Evolutionary conservation across 257 asterid genomes (phyloP), one percentile per base, ranked within the genome.

Genomic region (Solanum etuberosum): DNA sequence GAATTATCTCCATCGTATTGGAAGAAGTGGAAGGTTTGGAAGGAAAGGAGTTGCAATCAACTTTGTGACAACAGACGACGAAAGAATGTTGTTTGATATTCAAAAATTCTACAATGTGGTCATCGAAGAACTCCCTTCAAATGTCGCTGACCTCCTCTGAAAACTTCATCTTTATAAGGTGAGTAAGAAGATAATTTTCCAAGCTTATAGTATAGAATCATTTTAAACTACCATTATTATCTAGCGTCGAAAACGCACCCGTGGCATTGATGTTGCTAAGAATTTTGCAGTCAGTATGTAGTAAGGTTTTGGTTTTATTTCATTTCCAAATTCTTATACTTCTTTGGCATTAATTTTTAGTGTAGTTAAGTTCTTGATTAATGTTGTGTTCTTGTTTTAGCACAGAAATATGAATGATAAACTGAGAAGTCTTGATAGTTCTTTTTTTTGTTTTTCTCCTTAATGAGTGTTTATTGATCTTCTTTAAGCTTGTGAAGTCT

Each of bases 11-110:
- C 98, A 94, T 61, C 93, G 98, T 25, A 95, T 95, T 32, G 96
- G 98, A 87, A 77, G 98, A 87, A 93, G 96, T 89, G 98, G 98
- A 42, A 88, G 98, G 85, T 94, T 95, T 70, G 98, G 98, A 86
- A 91, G 98, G 54, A 95, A 93, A 68, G 98, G 98, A 4, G 98
- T 93, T 29, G 92, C 98, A 7, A 95, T 95, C n/a, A 94, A 94
- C 86, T 94, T 95, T 71, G 59, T 91, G 90, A 92, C 94, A 1
- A 91, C 37, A 82, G 98, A 94, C 0, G 98, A 95, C 6, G 98
- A 95, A 83, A 91, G 90, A 76, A 93, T 94, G 98, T 90, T 95
- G 31, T 88, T 81, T 1, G 98, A 95, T 82, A 95, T 93, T 80
- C 98, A 93, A 93, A 93, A 93, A 91, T 95, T 95, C 77, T 94